Evolutionary conservation across 495 filamentous ascomycete genomes (phyloP).

Genomic region (Hamigera avellanea): DNA sequence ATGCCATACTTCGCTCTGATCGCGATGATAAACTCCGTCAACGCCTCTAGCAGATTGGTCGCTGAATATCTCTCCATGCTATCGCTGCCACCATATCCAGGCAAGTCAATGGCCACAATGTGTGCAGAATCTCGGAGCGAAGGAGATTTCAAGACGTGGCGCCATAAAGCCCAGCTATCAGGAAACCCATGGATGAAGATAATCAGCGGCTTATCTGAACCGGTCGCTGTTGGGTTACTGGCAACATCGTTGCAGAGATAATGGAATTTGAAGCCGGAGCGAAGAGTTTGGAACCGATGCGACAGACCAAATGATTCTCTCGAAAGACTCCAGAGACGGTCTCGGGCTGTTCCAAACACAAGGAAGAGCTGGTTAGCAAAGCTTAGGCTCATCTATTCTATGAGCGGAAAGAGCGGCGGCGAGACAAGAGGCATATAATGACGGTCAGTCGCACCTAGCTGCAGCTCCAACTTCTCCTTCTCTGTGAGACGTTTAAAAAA

Average conservation of each 20-base stretch:
- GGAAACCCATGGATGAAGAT: slow-evolving; percentile 50
- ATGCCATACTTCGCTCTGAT: slow-evolving; percentile 35
- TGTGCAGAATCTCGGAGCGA: slow-evolving; percentile 21
- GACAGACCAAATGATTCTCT: slow-evolving; percentile 25
- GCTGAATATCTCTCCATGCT: slow-evolving; percentile 32
- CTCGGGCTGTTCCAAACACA: slow-evolving; percentile 17
- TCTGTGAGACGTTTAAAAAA: slow-evolving; percentile 25
- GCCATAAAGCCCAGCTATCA: slow-evolving; percentile 44
- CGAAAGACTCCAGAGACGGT: slow-evolving; percentile 36
- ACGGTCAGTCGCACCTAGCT: slow-evolving; percentile 17
- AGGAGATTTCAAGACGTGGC: slow-evolving; percentile 22
- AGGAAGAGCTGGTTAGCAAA: not conserved
- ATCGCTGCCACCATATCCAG: slow-evolving; percentile 44
- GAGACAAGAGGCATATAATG: no score
- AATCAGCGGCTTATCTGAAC: slow-evolving; percentile 29
- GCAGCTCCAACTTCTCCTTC: slow-evolving; percentile 25
- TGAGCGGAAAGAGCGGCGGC: not conserved
- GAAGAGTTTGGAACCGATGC: slow-evolving; percentile 36
- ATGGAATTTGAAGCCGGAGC: slow-evolving; percentile 38
- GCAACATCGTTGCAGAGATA: slow-evolving; percentile 33
- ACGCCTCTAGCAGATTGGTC: slow-evolving; percentile 35
- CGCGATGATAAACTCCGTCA: slow-evolving; percentile 36
- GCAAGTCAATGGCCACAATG: slow-evolving; percentile 41
- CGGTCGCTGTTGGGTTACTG: slow-evolving; percentile 7
- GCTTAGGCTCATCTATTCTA: no score